A percentile compares a stretch with the other conserved stretches of the same genome.
Conservation (phyloP, 2,329 filamentous ascomycete species). For the Aspergillus terreus region DNA sequence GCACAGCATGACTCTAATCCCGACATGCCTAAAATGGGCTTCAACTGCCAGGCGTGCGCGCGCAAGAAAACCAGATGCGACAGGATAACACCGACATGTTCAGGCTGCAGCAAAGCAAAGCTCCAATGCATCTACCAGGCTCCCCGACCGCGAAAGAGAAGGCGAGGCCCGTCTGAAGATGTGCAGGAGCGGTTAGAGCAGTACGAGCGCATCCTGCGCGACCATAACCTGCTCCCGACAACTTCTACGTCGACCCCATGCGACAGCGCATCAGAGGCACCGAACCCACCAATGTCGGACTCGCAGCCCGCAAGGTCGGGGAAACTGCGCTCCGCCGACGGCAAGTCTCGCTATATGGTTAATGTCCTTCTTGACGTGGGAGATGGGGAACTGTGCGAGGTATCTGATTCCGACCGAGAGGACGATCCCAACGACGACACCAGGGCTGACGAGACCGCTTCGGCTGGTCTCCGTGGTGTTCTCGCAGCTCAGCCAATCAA, state of each 20-base stretch:
- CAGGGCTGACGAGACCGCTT: neutral
- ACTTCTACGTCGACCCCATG: neutral
- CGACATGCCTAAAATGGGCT: neutral
- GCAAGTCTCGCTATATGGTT: conserved; percentile 44
- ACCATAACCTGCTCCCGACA: conserved; percentile 22
- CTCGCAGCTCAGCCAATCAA: neutral
- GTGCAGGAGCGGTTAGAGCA: conserved; percentile 33
- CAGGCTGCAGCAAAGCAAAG: conserved; percentile 30
- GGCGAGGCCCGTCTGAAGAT: conserved; percentile 32
- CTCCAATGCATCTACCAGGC: conserved; percentile 41
- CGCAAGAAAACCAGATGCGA: conserved; percentile 43
- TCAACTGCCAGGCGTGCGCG: conserved; percentile 21
- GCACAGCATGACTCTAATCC: neutral
- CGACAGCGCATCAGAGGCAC: neutral
- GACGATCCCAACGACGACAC: neutral
- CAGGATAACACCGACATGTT: conserved; percentile 29
- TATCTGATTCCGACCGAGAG: conserved; percentile 19
- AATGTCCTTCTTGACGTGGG: conserved; percentile 26
- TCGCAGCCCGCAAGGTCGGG: neutral
- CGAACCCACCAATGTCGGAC: neutral
- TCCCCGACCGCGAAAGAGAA: conserved; percentile 37
- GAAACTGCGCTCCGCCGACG: conserved; percentile 13
- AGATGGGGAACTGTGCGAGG: conserved; percentile 21
- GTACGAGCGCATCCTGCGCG: conserved; percentile 38
- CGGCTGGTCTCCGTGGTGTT: neutral